A percentile compares a stretch with the other conserved stretches of the same genome.
Conservation (phyloP, 1,284 basidiomycete species). For the Meira miltonrushii region DNA sequence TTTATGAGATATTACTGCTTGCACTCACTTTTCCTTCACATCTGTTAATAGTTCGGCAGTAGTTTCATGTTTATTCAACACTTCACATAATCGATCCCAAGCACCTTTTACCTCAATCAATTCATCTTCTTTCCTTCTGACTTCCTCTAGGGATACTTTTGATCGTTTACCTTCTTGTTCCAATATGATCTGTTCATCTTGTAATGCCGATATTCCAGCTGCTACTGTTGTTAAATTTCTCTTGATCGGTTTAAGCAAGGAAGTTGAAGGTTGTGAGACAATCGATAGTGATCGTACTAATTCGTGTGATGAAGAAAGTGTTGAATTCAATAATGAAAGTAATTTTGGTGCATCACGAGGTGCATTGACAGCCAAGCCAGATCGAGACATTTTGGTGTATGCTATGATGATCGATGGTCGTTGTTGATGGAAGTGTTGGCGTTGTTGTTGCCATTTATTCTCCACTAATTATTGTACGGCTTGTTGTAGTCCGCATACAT, state of each 20-base stretch:
- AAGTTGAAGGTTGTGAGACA: neutral
- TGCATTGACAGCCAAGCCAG: neutral
- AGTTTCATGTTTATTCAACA: neutral
- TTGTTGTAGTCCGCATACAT: too few relatives aligned
- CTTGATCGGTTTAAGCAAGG: neutral
- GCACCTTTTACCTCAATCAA: constrained; percentile 8
- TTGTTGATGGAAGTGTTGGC: neutral
- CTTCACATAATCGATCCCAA: constrained; percentile 7
- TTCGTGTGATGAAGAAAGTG: constrained; percentile 9
- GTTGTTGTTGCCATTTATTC: neutral
- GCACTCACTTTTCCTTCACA: constrained; percentile 7
- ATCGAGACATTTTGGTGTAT: neutral
- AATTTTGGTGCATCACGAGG: neutral
- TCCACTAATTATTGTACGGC: too few relatives aligned
- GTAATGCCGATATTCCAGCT: neutral
- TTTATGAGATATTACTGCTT: neutral
- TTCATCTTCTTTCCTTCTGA: constrained; percentile 10
- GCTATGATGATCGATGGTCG: neutral
- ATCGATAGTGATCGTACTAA: constrained; percentile 5
- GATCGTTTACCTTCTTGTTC: constrained; percentile 5
- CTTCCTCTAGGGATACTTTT: constrained; percentile 9
- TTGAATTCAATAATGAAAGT: constrained; percentile 5
- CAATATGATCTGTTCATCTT: neutral
- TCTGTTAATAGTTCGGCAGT: constrained; percentile 1
- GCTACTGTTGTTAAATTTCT: constrained; percentile 7